Evolutionary conservation across 1,284 basidiomycete genomes (phyloP).

Genomic region (Gymnopus androsaceus): DNA sequence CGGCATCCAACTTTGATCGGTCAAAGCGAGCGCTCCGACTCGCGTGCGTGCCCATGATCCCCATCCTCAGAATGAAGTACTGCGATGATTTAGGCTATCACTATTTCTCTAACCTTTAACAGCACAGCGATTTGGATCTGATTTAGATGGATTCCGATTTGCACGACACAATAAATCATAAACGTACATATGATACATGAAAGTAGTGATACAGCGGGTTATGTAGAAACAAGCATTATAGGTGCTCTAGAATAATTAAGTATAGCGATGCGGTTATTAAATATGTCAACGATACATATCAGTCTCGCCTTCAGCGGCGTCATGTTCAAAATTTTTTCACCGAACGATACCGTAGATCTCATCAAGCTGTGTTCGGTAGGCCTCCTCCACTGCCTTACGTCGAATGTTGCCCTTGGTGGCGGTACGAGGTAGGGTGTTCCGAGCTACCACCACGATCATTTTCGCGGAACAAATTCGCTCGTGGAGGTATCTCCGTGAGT

Average conservation of each 20-base stretch:
- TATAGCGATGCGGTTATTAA: no score
- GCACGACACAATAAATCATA: neutral
- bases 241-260: no score
- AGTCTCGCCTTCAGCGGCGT: neutral
- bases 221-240: neutral
- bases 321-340: slow-evolving; percentile 8
- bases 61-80: no score
- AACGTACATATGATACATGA: neutral
- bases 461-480: slow-evolving; percentile 59
- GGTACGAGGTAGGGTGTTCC: slow-evolving; percentile 60
- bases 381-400: slow-evolving; percentile 61
- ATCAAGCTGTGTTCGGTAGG: slow-evolving; percentile 54
- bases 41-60: no score
- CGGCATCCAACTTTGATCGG: no score
- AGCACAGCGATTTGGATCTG: no score
- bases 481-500: slow-evolving; percentile 65
- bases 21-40: no score
- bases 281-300: neutral
- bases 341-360: slow-evolving; percentile 40
- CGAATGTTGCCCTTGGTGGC: slow-evolving; percentile 72
- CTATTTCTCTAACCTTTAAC: no score
- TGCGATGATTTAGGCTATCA: no score
- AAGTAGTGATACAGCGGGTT: slow-evolving; percentile 10
- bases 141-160: neutral
- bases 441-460: slow-evolving; percentile 58